A percentile compares a stretch with the other conserved stretches of the same genome.
Evolutionary conservation across 2,329 filamentous ascomycete genomes (phyloP).

Genomic region (Cladosporium sp.): DNA sequence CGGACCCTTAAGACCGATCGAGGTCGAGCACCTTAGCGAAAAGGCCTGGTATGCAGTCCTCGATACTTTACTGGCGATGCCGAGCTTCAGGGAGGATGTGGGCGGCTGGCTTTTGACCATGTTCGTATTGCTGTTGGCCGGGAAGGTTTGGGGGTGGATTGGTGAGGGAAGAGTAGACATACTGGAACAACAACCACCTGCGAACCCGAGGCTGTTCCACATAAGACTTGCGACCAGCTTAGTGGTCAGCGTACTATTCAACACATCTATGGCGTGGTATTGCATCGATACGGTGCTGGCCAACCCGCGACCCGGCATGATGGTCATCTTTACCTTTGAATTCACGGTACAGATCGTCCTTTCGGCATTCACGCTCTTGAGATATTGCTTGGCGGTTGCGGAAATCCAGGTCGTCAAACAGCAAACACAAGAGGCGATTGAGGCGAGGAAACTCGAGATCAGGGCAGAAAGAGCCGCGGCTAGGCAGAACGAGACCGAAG

Average conservation of each 20-base stretch:
- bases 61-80: conserved; percentile 96
- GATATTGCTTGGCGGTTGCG: conserved; percentile 72
- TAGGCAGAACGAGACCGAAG: conserved; percentile 33
- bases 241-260: conserved; percentile 71
- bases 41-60: conserved; percentile 97
- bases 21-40: conserved; percentile 95
- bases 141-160: conserved; percentile 98
- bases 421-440: conserved; percentile 66
- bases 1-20: conserved; percentile 82
- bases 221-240: conserved; percentile 74
- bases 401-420: conserved; percentile 70
- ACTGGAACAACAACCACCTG: conserved; percentile 88
- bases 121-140: conserved; percentile 87
- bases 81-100: conserved; percentile 92
- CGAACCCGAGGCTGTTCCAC: conserved; percentile 85
- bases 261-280: conserved; percentile 74
- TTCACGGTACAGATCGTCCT: conserved; percentile 82
- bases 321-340: conserved; percentile 99
- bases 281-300: conserved; percentile 77
- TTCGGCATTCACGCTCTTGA: conserved; percentile 70
- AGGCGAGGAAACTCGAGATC: conserved; percentile 64
- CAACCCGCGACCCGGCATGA: conserved; percentile 92
- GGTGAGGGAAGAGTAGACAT: conserved; percentile 90
- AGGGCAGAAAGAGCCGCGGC: conserved; percentile 48
- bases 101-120: conserved; percentile 93